Conservation (phyloP, 805 yeast genomes). For the Zygoascus ofunaensis region DNA sequence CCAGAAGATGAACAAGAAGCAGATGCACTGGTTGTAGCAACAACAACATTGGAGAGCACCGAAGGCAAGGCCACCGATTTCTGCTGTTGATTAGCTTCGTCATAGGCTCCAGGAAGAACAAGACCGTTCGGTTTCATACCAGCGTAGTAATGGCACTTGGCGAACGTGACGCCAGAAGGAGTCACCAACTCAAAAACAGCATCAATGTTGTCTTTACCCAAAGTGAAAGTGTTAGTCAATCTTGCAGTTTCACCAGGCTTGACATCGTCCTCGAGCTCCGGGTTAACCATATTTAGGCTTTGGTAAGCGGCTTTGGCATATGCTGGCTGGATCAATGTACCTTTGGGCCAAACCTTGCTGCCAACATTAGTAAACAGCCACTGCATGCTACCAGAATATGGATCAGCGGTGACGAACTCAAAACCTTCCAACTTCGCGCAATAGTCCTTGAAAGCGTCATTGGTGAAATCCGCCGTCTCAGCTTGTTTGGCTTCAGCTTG, state of each 20-base stretch:
- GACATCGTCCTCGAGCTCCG: background rate
- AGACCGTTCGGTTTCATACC: background rate
- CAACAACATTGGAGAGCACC: background rate
- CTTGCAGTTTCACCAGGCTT: constrained; percentile 6
- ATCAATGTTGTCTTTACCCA: background rate
- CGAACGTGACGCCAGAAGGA: constrained; percentile 1
- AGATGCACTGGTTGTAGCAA: background rate
- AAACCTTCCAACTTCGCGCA: background rate
- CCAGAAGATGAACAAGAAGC: background rate
- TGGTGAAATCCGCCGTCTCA: background rate
- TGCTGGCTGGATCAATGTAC: constrained; percentile 2
- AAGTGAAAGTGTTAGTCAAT: background rate
- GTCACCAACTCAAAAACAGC: constrained; percentile 4
- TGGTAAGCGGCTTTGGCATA: background rate
- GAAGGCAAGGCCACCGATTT: background rate
- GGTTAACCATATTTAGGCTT: background rate
- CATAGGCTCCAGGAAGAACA: constrained; percentile 1
- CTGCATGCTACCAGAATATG: background rate
- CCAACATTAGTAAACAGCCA: constrained; percentile 11
- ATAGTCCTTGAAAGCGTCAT: background rate
- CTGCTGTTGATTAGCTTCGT: background rate
- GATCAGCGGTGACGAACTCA: background rate
- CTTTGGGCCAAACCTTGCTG: constrained; percentile 12
- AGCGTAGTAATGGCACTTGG: constrained; percentile 1
- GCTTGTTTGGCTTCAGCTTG: background rate